phyloP scores from a whole-genome alignment of 306 rosid genomes.

The Cyclanthera cordifolia region DNA sequence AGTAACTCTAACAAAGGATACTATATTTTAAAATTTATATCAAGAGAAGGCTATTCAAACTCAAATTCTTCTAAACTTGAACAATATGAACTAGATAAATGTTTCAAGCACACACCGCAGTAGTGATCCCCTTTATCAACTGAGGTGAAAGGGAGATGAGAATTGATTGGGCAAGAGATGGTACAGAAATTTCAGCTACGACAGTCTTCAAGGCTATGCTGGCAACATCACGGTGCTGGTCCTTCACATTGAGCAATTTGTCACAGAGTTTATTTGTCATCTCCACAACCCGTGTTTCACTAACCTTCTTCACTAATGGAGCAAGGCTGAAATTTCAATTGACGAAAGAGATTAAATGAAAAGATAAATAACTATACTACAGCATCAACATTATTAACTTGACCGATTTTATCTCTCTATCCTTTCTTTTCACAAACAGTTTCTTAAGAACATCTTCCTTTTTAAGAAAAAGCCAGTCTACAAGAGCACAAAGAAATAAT shows the following conservation, averaged over 20 bases:
- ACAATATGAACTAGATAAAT: not conserved
- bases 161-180: constrained; percentile 84
- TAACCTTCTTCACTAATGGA: constrained; percentile 83
- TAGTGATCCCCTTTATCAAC: constrained; percentile 70
- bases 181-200: constrained; percentile 76
- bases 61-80: constrained; percentile 11
- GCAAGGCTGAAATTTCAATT: constrained; percentile 54
- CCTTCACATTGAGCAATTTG: constrained; percentile 78
- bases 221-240: constrained; percentile 90
- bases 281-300: constrained; percentile 75
- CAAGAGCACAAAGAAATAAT: not conserved
- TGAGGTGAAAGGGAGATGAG: constrained; percentile 59
- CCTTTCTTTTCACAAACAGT: not conserved
- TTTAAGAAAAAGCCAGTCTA: not conserved
- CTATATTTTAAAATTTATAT: not conserved
- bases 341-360: constrained; percentile 1
- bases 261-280: constrained; percentile 74
- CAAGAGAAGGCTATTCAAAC: not conserved
- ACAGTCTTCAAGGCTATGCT: constrained; percentile 94
- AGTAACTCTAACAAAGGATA: not conserved
- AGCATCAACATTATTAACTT: not conserved
- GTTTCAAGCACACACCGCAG: constrained; percentile 40
- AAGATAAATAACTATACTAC: not conserved
- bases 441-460: not conserved
- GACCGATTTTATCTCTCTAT: not conserved